Evolutionary conservation across 371 early-diverging fungal genomes (phyloP).

Genomic region (Funneliformis caledonium): DNA sequence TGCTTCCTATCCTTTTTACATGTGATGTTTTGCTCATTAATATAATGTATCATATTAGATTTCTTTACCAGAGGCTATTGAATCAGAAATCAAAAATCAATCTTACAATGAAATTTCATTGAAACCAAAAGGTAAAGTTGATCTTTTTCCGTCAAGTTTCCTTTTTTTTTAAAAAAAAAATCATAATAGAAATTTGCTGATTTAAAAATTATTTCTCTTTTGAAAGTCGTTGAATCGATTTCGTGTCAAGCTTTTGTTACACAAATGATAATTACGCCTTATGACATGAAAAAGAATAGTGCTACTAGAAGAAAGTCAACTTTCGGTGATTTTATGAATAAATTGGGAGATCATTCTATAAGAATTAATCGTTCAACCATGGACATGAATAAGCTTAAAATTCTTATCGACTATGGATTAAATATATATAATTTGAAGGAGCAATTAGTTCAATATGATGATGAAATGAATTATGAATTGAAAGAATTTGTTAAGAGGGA

Average conservation of each 20-base stretch:
- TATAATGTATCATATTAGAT: not conserved
- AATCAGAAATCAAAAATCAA: not conserved
- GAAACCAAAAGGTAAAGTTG: not conserved
- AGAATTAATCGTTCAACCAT: not conserved
- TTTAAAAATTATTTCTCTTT: not conserved
- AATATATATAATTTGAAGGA: not conserved
- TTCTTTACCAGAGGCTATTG: not conserved
- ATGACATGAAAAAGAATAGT: not conserved
- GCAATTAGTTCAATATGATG: not conserved
- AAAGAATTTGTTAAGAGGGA: not conserved
- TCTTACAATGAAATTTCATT: not conserved
- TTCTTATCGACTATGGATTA: not conserved
- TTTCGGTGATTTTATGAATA: not conserved
- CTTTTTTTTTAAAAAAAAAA: too few species aligned
- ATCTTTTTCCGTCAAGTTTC: too few species aligned
- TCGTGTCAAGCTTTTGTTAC: conserved; percentile 8
- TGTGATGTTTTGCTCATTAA: too few species aligned
- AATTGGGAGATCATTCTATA: not conserved
- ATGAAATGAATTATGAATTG: not conserved
- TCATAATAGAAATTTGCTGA: too few species aligned
- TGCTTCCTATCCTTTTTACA: not conserved
- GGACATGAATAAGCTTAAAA: not conserved
- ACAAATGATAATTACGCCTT: not conserved
- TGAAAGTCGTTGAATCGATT: conserved; percentile 26
- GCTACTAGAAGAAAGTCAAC: not conserved